Evolutionary conservation across 306 rosid species (phyloP), one percentile per base, ranked within the genome.

Genomic region (Castanea mollissima): DNA sequence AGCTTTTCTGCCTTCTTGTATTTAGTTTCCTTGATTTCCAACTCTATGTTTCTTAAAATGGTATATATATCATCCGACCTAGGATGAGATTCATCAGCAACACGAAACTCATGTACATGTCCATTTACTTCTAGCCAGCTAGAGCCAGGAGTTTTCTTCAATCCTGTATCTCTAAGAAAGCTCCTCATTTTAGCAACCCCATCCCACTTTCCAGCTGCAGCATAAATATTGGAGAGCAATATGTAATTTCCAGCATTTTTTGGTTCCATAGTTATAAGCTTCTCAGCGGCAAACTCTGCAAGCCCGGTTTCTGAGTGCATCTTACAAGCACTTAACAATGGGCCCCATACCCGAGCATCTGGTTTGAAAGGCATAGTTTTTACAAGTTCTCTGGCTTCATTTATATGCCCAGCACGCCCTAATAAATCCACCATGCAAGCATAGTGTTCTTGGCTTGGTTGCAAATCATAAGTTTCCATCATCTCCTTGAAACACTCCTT

Each of bases 201-300:
- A 58, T 87, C 92, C 97, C 94, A 93, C 76, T 83, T 91, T 55
- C 97, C 97, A 18, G 92, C 92, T 41, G 92, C 94, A 74, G 97
- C 96, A 79, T 88, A 88, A 84, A 91, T 88, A 87, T 93, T 93
- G 4, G 96, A 89, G 49, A 93, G 89, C 89, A 89, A 80, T 21
- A 91, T 79, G 71, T 91, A 90, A 81, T 93, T 93, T 72, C 94
- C 97, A 54, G 94, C 87, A 77, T 93, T 93, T 78, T 83, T 81
- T 5, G 96, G 96, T 78, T 93, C 97, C 85, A 88, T 88, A 10
- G 78, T 76, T 21, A 93, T 80, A 73, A 93, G 92, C 87, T 91
- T 89, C 83, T 87, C 71, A n/a, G 94, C 97, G 11, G 97, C 92
- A 78, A 78, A 38, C 82, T 91, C 96, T 13, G 92, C 96, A 35